phyloP scores from a whole-genome alignment of 2,329 filamentous ascomycete species.

The Drechslerella dactyloides region DNA sequence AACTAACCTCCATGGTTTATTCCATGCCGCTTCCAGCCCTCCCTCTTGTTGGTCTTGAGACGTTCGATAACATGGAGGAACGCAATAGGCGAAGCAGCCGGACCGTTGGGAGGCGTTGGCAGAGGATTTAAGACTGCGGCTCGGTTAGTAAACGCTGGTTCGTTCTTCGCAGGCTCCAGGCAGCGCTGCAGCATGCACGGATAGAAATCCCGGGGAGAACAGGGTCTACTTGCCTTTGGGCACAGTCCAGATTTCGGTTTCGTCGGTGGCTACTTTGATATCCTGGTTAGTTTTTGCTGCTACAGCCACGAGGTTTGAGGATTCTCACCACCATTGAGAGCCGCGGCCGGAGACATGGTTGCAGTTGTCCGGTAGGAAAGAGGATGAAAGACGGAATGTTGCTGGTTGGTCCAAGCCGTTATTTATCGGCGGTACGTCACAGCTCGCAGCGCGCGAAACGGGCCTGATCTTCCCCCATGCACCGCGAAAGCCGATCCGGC shows the following conservation, averaged over 20 bases:
- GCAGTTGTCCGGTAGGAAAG: constrained; percentile 2
- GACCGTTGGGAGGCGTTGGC: constrained; percentile 66
- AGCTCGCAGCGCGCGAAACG: not conserved
- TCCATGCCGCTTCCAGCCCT: constrained; percentile 90
- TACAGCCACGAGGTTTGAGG: not conserved
- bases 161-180: not conserved
- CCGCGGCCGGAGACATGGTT: constrained; percentile 16
- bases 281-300: not conserved
- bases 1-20: constrained; percentile 62
- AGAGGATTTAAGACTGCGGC: constrained; percentile 69
- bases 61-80: constrained; percentile 96
- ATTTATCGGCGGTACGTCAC: constrained; percentile 9
- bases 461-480: not conserved
- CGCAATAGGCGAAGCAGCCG: constrained; percentile 75
- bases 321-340: constrained; percentile 34
- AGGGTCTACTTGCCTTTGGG: constrained; percentile 48
- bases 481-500: not conserved
- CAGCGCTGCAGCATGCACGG: not conserved
- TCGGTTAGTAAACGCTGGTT: not conserved
- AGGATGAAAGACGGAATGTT: constrained; percentile 7
- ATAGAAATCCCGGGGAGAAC: not conserved
- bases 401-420: constrained; percentile 1
- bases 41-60: constrained; percentile 93
- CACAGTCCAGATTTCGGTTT: constrained; percentile 51
- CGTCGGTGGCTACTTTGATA: constrained; percentile 15